Base-by-base conservation (phyloP, 495 filamentous ascomycete genomes). In the Pyronema omphalodes region DNA sequence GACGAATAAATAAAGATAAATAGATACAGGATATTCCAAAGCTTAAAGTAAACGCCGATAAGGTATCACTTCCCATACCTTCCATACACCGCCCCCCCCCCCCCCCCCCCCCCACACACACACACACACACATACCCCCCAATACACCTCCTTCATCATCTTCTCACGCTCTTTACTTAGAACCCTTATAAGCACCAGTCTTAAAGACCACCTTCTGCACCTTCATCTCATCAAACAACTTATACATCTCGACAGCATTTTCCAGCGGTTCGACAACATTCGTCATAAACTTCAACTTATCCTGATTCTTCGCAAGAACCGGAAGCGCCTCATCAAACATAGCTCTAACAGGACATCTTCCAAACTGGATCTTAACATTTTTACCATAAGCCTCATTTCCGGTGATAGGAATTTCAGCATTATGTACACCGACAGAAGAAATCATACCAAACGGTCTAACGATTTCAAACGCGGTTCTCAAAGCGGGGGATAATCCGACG, bases 351-450 rank as follows among this genome's bases (percentile, higher is more conserved):
- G 89, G 89, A 66, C 91, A 98, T 51, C 91, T 75, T 35, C 89
- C 91, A 80, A 94, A 94, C 61, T 94, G 85, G n/a, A 95, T 63
- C 50, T 76, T 80, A 55, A 95, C 55, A 62, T 95, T 98, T 72
- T 95, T 95, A 44, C 39, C 47, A 66, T 95, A 95, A 11, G 83
- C 88, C 61, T 94, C 76, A 56, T 73, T 77, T 7, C 86, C 88
- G 45, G 70, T 77, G 78, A 89, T 93, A 11, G 88, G 88, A 58
- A 94, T 88, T 79, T 88, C 86, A 18, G 74, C 83, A 67, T 93
- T 94, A 61, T 95, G 89, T 18, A 96, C 88, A 1, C 91, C 91
- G 56, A 94, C 86, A 60, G 83, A 88, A 55, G 78, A 83, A 55
- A 98, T 88, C 8, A 79, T 74, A 1, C 88, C 88, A 74, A 81